These are phyloP conservation scores for Aegilops speltoides DNA, from an alignment of 176 grass and related monocot genomes.

Conservation along the genomic window DNA sequence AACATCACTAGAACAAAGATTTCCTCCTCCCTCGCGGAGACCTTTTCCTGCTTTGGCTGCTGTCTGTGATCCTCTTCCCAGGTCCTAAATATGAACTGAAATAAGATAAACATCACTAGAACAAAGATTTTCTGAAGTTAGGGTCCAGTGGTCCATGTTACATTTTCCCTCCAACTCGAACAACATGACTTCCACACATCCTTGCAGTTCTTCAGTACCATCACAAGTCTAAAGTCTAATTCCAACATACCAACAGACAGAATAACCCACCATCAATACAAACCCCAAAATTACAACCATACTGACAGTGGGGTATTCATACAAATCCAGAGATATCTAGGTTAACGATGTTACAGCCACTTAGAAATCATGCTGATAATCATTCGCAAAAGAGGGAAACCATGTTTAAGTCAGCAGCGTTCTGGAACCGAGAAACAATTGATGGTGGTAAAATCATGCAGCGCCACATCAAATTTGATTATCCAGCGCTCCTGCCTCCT, in stretches of 20 bases:
- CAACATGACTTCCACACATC: not conserved
- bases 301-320: not conserved
- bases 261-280: not conserved
- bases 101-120: too few relatives aligned
- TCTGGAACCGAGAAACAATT: not conserved
- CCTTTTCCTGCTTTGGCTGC: too few relatives aligned
- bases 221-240: not conserved
- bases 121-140: too few relatives aligned
- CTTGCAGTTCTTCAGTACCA: not conserved
- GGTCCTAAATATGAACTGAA: too few relatives aligned
- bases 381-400: not conserved
- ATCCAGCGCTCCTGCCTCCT: slow-evolving; percentile 8
- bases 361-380: not conserved
- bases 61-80: not conserved
- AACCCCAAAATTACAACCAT: not conserved
- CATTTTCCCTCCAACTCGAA: not conserved
- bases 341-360: not conserved
- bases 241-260: not conserved
- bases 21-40: too few relatives aligned
- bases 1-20: too few relatives aligned
- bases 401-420: not conserved
- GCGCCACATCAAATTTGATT: not conserved
- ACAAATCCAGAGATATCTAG: not conserved
- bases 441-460: not conserved
- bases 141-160: not conserved